phyloP scores from a whole-genome alignment of 2,329 filamentous ascomycete species.

The Cercospora canescens region DNA sequence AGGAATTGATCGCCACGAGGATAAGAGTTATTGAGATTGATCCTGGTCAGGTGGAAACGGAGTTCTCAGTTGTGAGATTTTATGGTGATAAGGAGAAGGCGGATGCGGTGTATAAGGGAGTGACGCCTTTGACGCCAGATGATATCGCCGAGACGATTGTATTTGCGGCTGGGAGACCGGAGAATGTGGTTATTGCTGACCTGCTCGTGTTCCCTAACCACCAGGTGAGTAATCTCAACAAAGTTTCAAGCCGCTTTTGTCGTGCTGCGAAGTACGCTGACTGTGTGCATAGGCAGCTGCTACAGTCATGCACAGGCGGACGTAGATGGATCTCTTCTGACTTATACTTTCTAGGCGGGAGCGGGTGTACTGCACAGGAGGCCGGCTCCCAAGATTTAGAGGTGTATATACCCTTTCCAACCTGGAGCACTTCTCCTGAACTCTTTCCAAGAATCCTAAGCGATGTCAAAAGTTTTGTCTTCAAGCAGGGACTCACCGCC shows the following conservation, averaged over 20 bases:
- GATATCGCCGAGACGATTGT: slow-evolving; percentile 91
- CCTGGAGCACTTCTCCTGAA: background rate
- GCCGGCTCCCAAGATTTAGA: slow-evolving; percentile 3
- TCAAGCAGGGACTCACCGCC: too few species aligned
- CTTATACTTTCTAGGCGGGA: background rate
- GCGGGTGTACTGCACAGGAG: slow-evolving; percentile 8
- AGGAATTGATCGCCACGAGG: slow-evolving; percentile 76
- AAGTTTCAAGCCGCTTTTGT: slow-evolving; percentile 45
- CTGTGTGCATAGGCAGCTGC: slow-evolving; percentile 17
- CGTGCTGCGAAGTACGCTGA: slow-evolving; percentile 16
- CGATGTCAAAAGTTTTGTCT: too few species aligned
- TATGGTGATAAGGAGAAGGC: slow-evolving; percentile 87
- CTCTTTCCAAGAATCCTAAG: background rate
- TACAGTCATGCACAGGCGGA: slow-evolving; percentile 17
- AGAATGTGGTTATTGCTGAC: slow-evolving; percentile 91
- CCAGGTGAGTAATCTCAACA: slow-evolving; percentile 61
- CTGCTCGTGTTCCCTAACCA: slow-evolving; percentile 85
- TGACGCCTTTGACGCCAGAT: slow-evolving; percentile 80
- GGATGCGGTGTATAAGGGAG: slow-evolving; percentile 83
- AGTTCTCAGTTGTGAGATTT: slow-evolving; percentile 87
- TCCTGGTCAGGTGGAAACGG: slow-evolving; percentile 90
- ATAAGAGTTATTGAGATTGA: slow-evolving; percentile 87
- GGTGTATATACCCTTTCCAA: background rate
- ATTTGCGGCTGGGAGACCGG: slow-evolving; percentile 77
- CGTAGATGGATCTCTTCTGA: slow-evolving; percentile 1